Evolutionary conservation across 768 basidiomycete genomes (phyloP).

Genomic region (Hericium rajendrae): DNA sequence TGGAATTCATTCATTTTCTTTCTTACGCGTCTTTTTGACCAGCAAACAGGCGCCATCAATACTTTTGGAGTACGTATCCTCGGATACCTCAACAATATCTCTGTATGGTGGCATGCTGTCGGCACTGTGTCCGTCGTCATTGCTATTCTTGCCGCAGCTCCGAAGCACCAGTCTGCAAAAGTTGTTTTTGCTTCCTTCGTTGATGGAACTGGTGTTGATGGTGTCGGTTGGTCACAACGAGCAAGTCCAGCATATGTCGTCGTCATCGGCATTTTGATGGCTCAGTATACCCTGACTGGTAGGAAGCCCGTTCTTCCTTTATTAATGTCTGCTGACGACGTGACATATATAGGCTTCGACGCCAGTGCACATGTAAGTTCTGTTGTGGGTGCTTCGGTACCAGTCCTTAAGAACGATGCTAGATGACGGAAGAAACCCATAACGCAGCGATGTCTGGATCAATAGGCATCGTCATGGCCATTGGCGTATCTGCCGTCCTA

Average conservation of each 20-base stretch:
- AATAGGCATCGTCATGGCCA: constrained; percentile 61
- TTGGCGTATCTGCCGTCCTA: constrained; percentile 60
- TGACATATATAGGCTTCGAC: constrained; percentile 41
- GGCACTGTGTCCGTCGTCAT: constrained; percentile 62
- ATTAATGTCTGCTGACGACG: not conserved
- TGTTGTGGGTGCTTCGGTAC: not conserved
- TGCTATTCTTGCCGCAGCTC: constrained; percentile 62
- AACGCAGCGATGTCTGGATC: constrained; percentile 52
- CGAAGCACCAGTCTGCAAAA: constrained; percentile 52
- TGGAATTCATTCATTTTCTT: constrained; percentile 1
- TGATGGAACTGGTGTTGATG: constrained; percentile 50
- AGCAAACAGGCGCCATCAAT: constrained; percentile 47
- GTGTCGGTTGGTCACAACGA: constrained; percentile 52
- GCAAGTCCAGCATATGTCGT: constrained; percentile 65
- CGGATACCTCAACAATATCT: constrained; percentile 60
- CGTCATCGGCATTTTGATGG: constrained; percentile 62
- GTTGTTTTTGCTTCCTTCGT: constrained; percentile 68
- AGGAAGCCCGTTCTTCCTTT: constrained; percentile 24
- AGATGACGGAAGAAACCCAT: constrained; percentile 76
- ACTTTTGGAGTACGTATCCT: constrained; percentile 64
- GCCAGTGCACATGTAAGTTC: constrained; percentile 56
- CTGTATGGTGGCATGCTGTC: constrained; percentile 65
- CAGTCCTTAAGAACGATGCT: not conserved
- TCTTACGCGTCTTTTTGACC: not conserved
- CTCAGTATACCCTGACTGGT: constrained; percentile 66